Conservation (phyloP, 176 grass and related monocot species). For the Puya raimondii region DNA sequence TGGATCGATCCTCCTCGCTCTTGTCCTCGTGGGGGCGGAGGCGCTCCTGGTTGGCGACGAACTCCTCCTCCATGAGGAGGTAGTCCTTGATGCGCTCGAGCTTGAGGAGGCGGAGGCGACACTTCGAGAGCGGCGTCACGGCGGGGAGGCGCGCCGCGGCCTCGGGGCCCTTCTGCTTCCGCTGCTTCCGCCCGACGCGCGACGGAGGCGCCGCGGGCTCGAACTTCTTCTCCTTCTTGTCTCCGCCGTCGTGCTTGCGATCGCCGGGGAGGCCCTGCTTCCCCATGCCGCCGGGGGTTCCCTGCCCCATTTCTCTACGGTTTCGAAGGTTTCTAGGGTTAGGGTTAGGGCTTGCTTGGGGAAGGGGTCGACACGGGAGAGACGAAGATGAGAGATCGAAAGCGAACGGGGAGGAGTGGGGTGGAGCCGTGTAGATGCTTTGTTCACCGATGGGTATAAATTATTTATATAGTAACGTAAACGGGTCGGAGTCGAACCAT, state of each 20-base stretch:
- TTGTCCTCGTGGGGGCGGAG: slow-evolving; percentile 77
- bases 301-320: slow-evolving; percentile 50
- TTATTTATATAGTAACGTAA: no score
- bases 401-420: not conserved
- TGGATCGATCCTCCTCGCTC: slow-evolving; percentile 78
- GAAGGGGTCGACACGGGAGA: not conserved
- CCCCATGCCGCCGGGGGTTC: slow-evolving; percentile 53
- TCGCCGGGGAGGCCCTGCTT: slow-evolving; percentile 45
- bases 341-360: slow-evolving; percentile 37
- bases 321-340: not conserved
- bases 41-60: slow-evolving; percentile 75
- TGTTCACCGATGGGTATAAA: no score
- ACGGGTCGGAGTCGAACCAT: no score
- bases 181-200: slow-evolving; percentile 73
- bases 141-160: slow-evolving; percentile 61
- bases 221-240: slow-evolving; percentile 70
- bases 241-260: slow-evolving; percentile 48
- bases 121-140: slow-evolving; percentile 78
- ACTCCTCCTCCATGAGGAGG: slow-evolving; percentile 87
- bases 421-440: no score
- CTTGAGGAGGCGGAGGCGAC: slow-evolving; percentile 77
- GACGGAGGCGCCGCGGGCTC: slow-evolving; percentile 71
- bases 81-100: slow-evolving; percentile 94
- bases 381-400: not conserved
- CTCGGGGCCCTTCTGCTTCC: slow-evolving; percentile 71